Base-by-base conservation (phyloP, 2,329 filamentous ascomycete species). In the Bretziella fagacearum region DNA sequence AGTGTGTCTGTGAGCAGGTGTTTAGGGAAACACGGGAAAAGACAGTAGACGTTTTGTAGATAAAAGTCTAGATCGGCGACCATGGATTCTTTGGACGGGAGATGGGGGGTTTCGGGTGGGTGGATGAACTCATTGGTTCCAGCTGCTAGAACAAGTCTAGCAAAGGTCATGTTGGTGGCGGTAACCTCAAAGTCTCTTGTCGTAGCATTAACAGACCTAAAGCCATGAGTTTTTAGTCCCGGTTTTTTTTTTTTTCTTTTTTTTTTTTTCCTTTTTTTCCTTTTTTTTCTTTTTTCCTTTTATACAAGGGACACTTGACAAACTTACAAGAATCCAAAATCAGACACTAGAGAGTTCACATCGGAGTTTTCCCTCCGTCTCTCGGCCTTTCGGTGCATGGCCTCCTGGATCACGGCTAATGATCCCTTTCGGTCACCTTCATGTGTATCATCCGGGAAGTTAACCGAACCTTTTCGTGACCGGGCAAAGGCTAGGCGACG, bases 121-220 rank as follows among this genome's bases (percentile, higher is more conserved):
- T 83, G 82, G 18, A 93, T 63, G 6, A 73, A 67, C 56, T 86
- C 79, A 54, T 84, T 84, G 7, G 75, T 75, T 30, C 84, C 79
- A 4, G 89, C 82, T n/a, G 84, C 84, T 23, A 94, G 65, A 20
- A 95, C 81, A 17, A 96, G 71, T 29, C 84, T 79, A 22, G 86
- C 84, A 68, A 95, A 95, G 0, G 86, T 94, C 73, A 94, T 93
- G 56, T 84, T 85, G 51, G 77, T 81, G 25, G 82, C 79, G 49
- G 87, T 85, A 6, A 85, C 81, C 59, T 93, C 85, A 58, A 95
- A 95, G 61, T 96, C 91, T 57, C 86, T 74, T 1, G 87, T 89
- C 0, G 87, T 95, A 23, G 91, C 87, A 65, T 94, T 93, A 57
- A 98, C 84, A 4, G 89, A 85, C 48, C 85, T 91, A 55, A 13